Evolutionary conservation across 345 rosid genomes (phyloP), one percentile per base, ranked within the genome.

Genomic region (Rhizophora apiculata): DNA sequence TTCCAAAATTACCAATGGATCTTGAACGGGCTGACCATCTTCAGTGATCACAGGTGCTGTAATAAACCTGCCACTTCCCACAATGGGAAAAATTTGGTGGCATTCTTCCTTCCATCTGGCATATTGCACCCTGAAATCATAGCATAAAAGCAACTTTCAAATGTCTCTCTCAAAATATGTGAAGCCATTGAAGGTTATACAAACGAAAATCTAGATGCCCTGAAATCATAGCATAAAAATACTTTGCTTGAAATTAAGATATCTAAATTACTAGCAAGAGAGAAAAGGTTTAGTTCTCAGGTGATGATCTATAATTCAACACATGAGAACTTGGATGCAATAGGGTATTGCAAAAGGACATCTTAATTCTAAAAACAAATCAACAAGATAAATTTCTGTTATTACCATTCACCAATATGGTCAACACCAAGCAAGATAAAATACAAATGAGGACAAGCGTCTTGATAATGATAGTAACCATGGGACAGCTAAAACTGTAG

Each of bases 21-120:
- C 97, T 18, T 71, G 80, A 78, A 86, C 86, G 67, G 99, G 90
- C 72, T 84, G 86, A 69, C 97, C 97, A 65, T 87, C 85, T 59
- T 85, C 93, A 7, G 97, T 85, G 64, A 96, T 87, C 65, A 88
- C 89, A 65, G 99, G 99, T 27, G 99, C 96, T 34, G 99, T 92
- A 54, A 92, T 80, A 71, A 79, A 89, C 46, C 82, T 85, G 27
- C 99, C 97, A 76, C 98, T 92, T 69, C 98, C 99, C 8, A 90
- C 76, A 61, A 92, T 83, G 2, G 97, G 95, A 80, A 90, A 96
- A 74, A 82, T 83, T 73, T 82, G 73, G 19, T 76, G 66, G 72
- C 99, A 93, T 70, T 83, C 98, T 39, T 85, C 84, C 70, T 96
- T 96, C 98, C 96, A 92, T 59, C 76, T 74, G 51, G 79, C 79